Percentiles rank a stretch among this genome's conserved stretches.
Conservation (phyloP, 768 basidiomycete species). For the Chalciporus piperatus region DNA sequence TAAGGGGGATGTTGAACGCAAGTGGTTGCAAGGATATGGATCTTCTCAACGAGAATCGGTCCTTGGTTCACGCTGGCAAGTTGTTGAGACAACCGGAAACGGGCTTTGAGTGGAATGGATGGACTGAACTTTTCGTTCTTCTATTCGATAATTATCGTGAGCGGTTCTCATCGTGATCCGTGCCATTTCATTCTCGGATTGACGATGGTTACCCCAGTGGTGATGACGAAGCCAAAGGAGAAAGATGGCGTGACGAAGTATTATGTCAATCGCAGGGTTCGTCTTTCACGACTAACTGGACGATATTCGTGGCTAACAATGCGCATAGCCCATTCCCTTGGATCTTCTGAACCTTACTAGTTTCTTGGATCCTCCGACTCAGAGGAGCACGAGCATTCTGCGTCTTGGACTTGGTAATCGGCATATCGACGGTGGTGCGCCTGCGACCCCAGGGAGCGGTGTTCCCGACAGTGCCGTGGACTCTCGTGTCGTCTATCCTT, state of each 20-base stretch:
- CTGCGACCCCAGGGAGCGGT: slow-evolving; percentile 26
- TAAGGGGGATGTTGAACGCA: slow-evolving; percentile 1
- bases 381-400: slow-evolving; percentile 70
- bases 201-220: slow-evolving; percentile 52
- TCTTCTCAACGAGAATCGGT: slow-evolving; percentile 76
- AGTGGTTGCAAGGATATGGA: slow-evolving; percentile 72
- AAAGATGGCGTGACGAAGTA: slow-evolving; percentile 75
- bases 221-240: slow-evolving; percentile 84
- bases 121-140: slow-evolving; percentile 86
- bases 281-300: slow-evolving; percentile 18
- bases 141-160: slow-evolving; percentile 94
- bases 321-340: slow-evolving; percentile 79
- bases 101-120: slow-evolving; percentile 84
- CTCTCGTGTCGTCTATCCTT: slow-evolving; percentile 78
- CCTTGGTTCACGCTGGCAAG: slow-evolving; percentile 80
- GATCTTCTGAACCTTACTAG: slow-evolving; percentile 84
- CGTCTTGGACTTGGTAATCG: slow-evolving; percentile 50
- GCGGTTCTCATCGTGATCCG: slow-evolving; percentile 26
- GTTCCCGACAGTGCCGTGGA: slow-evolving; percentile 49
- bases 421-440: slow-evolving; percentile 27
- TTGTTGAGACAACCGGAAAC: slow-evolving; percentile 85
- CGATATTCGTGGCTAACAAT: not conserved
- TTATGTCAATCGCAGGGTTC: slow-evolving; percentile 74
- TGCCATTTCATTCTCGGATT: slow-evolving; percentile 1
- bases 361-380: slow-evolving; percentile 77